Conservation (phyloP, 257 asterid species). For the Haberlea rhodopensis region DNA sequence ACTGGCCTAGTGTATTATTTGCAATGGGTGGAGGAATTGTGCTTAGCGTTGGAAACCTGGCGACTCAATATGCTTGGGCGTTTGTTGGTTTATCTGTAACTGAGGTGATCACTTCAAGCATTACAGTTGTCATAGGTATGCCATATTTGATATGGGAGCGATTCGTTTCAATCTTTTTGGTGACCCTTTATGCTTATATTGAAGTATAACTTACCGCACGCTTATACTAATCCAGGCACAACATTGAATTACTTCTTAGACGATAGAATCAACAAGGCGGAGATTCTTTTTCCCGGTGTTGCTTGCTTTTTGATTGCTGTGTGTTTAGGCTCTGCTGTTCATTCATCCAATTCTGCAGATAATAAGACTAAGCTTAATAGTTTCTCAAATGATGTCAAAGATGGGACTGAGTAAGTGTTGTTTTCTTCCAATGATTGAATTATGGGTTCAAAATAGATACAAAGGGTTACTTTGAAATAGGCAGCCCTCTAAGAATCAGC, state of each 20-base stretch:
- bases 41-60: conserved; percentile 82
- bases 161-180: not conserved
- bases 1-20: conserved; percentile 75
- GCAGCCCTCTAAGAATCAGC: too few relatives aligned
- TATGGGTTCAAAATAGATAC: too few relatives aligned
- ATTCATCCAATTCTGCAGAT: conserved; percentile 77
- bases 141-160: not conserved
- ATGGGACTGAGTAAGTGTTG: conserved; percentile 36
- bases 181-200: conserved; percentile 1
- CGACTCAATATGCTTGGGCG: conserved; percentile 97
- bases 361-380: conserved; percentile 60
- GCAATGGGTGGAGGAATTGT: conserved; percentile 92
- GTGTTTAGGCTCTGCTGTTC: conserved; percentile 77
- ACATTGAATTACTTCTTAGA: conserved; percentile 86
- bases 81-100: conserved; percentile 91
- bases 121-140: conserved; percentile 87
- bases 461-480: too few relatives aligned
- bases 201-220: conserved; percentile 6
- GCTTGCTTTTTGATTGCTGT: conserved; percentile 92
- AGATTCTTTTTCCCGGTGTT: conserved; percentile 90
- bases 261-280: conserved; percentile 81
- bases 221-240: conserved; percentile 52
- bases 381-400: conserved; percentile 33
- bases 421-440: too few relatives aligned
- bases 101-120: conserved; percentile 73